Evolutionary conservation across 2,329 filamentous ascomycete genomes (phyloP), one percentile per base, ranked within the genome.

Genomic region (Tolypocladium amazonense): DNA sequence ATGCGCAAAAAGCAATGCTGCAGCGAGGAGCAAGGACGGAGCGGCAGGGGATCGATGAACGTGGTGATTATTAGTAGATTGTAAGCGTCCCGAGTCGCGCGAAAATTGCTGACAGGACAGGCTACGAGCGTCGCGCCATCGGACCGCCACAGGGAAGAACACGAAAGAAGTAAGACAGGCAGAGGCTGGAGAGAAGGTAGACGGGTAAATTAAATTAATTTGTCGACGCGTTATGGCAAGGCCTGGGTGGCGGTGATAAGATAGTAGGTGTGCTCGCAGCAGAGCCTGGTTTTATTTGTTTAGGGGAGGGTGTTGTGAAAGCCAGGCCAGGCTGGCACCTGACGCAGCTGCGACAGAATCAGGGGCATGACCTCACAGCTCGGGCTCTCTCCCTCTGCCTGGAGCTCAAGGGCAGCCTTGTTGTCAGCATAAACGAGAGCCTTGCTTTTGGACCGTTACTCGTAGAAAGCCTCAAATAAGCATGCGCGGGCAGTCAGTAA

Each of bases 131-230:
- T 23, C 50, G 50, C 50, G 30, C 30, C 20, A 23, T 23, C 30
- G 23, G 27, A 30, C 55, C 55, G 27, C 4, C 39, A 11, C 9
- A 4, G 23, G 38, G 38, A 30, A 38, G 55, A 12, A 12, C 25
- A 56, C 54, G 54, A 56, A 56, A 41, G 25, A 30, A 6, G 35
- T 33, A 20, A 43, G 39, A 30, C 47, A 50, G 47, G 23, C 20
- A n/a, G 38, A 56, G 45, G 38, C 39, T 45, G 38, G 5, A 45
- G 25, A 56, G 55, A 15, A 45, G 55, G 25, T 43, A 33, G 55
- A 56, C 55, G 55, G 39, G 38, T 45, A 56, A 56, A 56, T 56
- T 56, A 56, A 39, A 41, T n/a, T 45, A 56, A 56, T 45, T 45
- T 56, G n/a, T 56, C 55, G 55, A 35, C 39, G 55, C 55, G 55